phyloP scores from a whole-genome alignment of 1,139 yeast species.

The Candida frijolesensis region DNA sequence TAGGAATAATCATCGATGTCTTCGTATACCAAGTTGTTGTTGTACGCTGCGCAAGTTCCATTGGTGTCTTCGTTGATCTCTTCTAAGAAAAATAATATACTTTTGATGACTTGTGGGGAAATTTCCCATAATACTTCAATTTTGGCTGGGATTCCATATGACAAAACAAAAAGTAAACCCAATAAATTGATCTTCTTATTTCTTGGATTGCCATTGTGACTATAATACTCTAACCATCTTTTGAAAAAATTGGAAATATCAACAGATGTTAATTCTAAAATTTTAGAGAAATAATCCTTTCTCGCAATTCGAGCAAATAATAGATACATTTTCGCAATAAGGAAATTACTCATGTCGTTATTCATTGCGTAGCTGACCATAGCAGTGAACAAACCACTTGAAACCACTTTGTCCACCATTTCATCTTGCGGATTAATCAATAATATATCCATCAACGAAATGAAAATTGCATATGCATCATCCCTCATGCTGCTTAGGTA shows the following conservation, averaged over 20 bases:
- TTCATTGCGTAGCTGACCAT: slow-evolving; percentile 45
- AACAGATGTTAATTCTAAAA: slow-evolving; percentile 34
- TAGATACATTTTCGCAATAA: slow-evolving; percentile 53
- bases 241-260: slow-evolving; percentile 28
- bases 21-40: slow-evolving; percentile 56
- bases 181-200: slow-evolving; percentile 63
- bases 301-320: slow-evolving; percentile 55
- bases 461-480: slow-evolving; percentile 61
- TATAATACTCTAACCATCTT: slow-evolving; percentile 40
- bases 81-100: slow-evolving; percentile 65
- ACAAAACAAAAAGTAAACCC: slow-evolving; percentile 53
- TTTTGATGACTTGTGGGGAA: slow-evolving; percentile 44
- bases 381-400: slow-evolving; percentile 50
- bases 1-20: slow-evolving; percentile 52
- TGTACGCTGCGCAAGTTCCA: slow-evolving; percentile 68
- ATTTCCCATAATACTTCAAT: slow-evolving; percentile 18
- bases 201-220: slow-evolving; percentile 67
- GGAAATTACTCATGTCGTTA: slow-evolving; percentile 48
- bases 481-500: slow-evolving; percentile 69
- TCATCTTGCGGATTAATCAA: slow-evolving; percentile 29
- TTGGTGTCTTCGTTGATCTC: slow-evolving; percentile 65
- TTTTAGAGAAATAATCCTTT: slow-evolving; percentile 37
- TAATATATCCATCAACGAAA: slow-evolving; percentile 62
- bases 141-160: slow-evolving; percentile 25
- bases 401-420: slow-evolving; percentile 39